Percentiles rank a stretch among this genome's conserved stretches.
Evolutionary conservation across 78 protist genomes (phyloP).

Genomic region (Bigelowiella natans): DNA sequence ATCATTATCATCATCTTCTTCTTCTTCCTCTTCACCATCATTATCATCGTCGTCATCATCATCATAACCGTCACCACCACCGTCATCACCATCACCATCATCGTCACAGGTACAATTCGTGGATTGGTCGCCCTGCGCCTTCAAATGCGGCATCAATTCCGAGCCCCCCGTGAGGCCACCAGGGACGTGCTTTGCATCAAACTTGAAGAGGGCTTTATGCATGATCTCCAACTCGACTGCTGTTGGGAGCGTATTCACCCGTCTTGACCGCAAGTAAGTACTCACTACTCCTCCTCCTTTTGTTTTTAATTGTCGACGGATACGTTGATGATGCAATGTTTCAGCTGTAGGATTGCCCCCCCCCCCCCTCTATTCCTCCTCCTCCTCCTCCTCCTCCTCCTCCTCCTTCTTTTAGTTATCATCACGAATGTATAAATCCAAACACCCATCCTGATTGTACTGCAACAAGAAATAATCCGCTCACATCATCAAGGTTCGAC

Average conservation of each 20-base stretch:
- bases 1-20: no score
- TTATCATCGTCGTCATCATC: conserved; percentile 96
- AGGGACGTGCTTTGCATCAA: conserved; percentile 66
- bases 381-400: no score
- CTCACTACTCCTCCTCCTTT: conserved; percentile 68
- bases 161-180: conserved; percentile 56
- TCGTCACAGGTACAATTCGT: conserved; percentile 90
- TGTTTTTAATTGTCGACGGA: conserved; percentile 82
- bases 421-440: no score
- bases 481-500: no score
- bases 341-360: no score
- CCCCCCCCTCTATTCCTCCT: no score
- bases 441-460: no score
- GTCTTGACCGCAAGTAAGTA: conserved; percentile 71
- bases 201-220: conserved; percentile 62
- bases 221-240: conserved; percentile 86
- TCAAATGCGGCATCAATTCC: conserved; percentile 91
- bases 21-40: no score
- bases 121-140: conserved; percentile 95
- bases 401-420: no score
- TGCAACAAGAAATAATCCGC: no score
- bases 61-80: conserved; percentile 94
- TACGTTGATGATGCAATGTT: conserved; percentile 95
- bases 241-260: conserved; percentile 75
- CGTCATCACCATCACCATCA: conserved; percentile 93